Base-by-base conservation (phyloP, 2,329 filamentous ascomycete genomes). In the Xylariaceae sp. region DNA sequence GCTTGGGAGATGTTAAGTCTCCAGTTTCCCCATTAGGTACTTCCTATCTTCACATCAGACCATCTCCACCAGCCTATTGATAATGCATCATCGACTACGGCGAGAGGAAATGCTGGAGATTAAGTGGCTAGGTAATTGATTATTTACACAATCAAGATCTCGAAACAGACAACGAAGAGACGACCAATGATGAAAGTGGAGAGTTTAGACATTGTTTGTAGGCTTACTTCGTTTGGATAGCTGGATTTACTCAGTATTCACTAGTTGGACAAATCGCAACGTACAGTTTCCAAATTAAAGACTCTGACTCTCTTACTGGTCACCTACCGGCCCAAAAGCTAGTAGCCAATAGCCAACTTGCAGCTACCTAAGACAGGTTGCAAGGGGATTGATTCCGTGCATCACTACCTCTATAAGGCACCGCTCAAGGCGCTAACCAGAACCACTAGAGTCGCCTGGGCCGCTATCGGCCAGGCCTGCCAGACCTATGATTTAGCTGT, bases 1-100 rank as follows among this genome's bases (percentile, higher is more conserved):
- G 50, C 15, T 50, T 33, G n/a, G 23, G 49, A n/a, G 26, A 49
- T 15, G 18, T 42, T 27, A 29, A 26, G 20, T 20, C 21, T 43
- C 32, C 41, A 46, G 27, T 55, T 57, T 41, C 46, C 46, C 23
- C 32, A 57, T 54, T 46, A 47, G 46, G 30, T 23, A 47, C 30
- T 50, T 47, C 39, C 53, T 40, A 49, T 50, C 50, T 53, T 50
- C 39, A 32, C 47, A 55, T 48, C 42, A 43, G 9, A 23, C 4
- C 2, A 40, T 49, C 49, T 10, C 48, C 53, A 47, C 41, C 37
- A 27, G n/a, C 16, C 24, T 26, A 7, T 33, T n/a, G 21, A 30
- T 32, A 20, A 27, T 32, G 10, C 10, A 42, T 29, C 18, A 55
- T 47, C 27, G 26, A 16, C 37, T 6, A 13, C 20, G 47, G 29